Base-by-base conservation (phyloP, 192 early-diverging fungal species). In the Coemansia aciculifera region DNA sequence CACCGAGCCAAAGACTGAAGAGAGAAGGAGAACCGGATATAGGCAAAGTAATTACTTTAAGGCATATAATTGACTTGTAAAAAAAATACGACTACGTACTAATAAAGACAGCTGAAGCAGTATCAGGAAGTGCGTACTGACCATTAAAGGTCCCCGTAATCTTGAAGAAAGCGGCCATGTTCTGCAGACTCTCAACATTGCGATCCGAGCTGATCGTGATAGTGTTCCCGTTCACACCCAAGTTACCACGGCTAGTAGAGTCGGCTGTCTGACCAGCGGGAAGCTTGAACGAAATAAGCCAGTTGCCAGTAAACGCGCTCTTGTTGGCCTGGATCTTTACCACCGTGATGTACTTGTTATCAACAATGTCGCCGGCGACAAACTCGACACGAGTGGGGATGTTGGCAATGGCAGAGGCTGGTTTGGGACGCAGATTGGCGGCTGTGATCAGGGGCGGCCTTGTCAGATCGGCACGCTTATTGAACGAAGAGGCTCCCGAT, bases 151-250 rank as follows among this genome's bases (percentile, higher is more conserved):
- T 64, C 39, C 78, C 78, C 0, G 66, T 44, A 19, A 81, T 67
- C 64, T 81, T 75, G 64, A 81, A 81, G 24, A 69, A 54, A 21
- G 73, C 78, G 5, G 78, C 78, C 78, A 81, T 81, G 48, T 75
- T 81, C 67, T 73, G 64, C 10, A 69, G 27, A 8, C 40, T 40
- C 51, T 81, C 82, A 13, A 32, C 59, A 21, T 60, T 54, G 34
- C 62, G 70, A 34, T 77, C 65, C 0, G 82, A 79, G 48, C 66
- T 77, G 37, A 84, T 74, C 1, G 78, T 80, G 39, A 74, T 71
- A 8, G 68, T 61, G 23, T 63, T 71, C 24, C 67, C 71, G 11
- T 44, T 67, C 39, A 65, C 37, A 31, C 62, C 68, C 6, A 69
- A 68, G 1, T 62, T 62, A 1, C 82, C 82, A 24, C 77, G 78